Evolutionary conservation across 2,329 filamentous ascomycete species (phyloP).

Genomic region (Amauroascus niger): DNA sequence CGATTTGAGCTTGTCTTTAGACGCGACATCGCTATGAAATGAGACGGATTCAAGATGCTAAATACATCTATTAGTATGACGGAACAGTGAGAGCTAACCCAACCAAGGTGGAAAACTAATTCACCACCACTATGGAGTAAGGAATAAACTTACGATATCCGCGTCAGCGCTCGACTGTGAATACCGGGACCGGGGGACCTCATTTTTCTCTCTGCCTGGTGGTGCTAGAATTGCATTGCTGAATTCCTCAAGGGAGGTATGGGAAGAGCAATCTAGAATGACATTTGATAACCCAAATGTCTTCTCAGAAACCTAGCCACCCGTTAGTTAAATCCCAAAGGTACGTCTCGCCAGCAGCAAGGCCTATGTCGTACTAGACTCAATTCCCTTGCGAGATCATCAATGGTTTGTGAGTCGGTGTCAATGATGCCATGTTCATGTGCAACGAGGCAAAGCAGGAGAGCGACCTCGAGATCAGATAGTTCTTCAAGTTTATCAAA

Average conservation of each 20-base stretch:
- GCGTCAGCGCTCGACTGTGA: constrained; percentile 18
- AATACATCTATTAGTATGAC: not conserved
- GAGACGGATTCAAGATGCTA: constrained; percentile 17
- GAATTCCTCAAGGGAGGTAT: constrained; percentile 74
- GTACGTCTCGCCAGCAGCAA: not conserved
- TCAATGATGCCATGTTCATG: constrained; percentile 84
- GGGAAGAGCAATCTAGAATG: constrained; percentile 60
- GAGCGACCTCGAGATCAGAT: constrained; percentile 78
- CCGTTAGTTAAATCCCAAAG: not conserved
- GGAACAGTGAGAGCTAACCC: not conserved
- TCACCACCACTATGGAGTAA: not conserved
- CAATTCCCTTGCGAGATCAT: constrained; percentile 64
- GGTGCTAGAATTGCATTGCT: constrained; percentile 55
- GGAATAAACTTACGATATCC: constrained; percentile 18
- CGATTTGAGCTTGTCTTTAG: constrained; percentile 19
- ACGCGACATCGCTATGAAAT: constrained; percentile 16
- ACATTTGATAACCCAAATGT: constrained; percentile 64
- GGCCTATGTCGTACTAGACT: constrained; percentile 46
- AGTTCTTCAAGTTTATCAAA: constrained; percentile 64
- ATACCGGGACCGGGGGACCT: not conserved
- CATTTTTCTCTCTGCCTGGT: constrained; percentile 23
- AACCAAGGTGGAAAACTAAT: not conserved
- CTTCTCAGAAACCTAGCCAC: constrained; percentile 52
- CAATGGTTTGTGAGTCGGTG: constrained; percentile 52
- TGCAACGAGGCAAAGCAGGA: constrained; percentile 68